These are phyloP conservation scores for Apiotrichum veenhuisii DNA, from an alignment of 1,284 basidiomycete species.

Conservation along the genomic window DNA sequence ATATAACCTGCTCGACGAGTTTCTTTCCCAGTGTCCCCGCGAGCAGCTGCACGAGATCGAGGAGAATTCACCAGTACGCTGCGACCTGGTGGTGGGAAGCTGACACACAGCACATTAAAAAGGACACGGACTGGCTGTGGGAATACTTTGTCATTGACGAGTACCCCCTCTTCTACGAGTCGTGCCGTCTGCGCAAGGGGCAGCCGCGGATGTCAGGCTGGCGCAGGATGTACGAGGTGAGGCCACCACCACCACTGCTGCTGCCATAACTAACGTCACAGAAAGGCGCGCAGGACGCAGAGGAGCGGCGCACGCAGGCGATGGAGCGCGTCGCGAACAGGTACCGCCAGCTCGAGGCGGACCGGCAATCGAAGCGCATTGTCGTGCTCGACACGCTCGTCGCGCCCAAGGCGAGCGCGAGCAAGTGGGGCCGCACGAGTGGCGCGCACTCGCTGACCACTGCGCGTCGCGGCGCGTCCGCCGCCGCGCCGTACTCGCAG, in stretches of 20 bases:
- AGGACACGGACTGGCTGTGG: conserved; percentile 47
- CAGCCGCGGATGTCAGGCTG: conserved; percentile 34
- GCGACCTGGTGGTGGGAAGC: background rate
- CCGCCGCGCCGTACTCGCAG: background rate
- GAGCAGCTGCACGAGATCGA: conserved; percentile 40
- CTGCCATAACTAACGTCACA: conserved; percentile 10
- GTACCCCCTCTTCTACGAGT: conserved; percentile 33
- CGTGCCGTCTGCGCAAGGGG: conserved; percentile 27
- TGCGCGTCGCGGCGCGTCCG: conserved; percentile 2
- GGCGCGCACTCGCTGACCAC: background rate
- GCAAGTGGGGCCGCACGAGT: background rate
- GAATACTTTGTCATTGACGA: conserved; percentile 37
- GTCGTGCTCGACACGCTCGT: conserved; percentile 32
- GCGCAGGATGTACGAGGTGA: conserved; percentile 42
- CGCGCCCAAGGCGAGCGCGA: conserved; percentile 10
- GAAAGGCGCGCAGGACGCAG: conserved; percentile 38
- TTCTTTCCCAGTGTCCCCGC: conserved; percentile 33
- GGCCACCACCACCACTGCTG: conserved; percentile 3
- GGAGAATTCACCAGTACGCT: conserved; percentile 27
- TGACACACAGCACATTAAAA: conserved; percentile 31
- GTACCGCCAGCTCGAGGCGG: conserved; percentile 38
- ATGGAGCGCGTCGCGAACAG: conserved; percentile 29
- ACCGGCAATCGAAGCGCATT: conserved; percentile 33
- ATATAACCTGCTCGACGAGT: conserved; percentile 29
- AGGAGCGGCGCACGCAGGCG: conserved; percentile 30